Percentiles rank a stretch among this genome's conserved stretches.
phyloP scores from a whole-genome alignment of 306 rosid genomes.

The Mimosa bimucronata region DNA sequence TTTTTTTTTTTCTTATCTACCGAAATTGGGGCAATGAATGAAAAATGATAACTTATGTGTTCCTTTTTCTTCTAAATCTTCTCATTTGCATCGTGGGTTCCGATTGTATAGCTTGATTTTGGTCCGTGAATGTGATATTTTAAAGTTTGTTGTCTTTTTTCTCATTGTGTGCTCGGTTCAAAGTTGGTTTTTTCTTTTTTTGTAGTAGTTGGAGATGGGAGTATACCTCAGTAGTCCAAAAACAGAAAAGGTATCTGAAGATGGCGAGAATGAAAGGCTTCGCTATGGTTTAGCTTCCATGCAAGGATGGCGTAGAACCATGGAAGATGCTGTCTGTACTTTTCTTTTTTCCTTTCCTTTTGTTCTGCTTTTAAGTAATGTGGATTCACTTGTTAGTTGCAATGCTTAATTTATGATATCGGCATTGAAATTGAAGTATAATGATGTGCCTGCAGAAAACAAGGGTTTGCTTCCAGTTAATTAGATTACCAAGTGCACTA shows the following conservation, averaged over 20 bases:
- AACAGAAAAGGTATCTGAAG: constrained; percentile 89
- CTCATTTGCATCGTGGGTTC: background rate
- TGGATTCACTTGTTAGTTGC: background rate
- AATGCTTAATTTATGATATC: background rate
- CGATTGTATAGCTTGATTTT: no score
- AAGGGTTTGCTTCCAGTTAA: constrained; percentile 18
- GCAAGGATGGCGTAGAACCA: constrained; percentile 99
- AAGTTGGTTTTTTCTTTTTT: constrained; percentile 10
- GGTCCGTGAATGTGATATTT: no score
- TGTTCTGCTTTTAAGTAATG: background rate
- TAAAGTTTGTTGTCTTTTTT: no score
- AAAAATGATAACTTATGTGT: background rate
- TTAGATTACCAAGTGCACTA: constrained; percentile 4
- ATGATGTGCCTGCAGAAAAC: constrained; percentile 24
- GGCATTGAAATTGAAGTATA: background rate
- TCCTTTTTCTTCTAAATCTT: background rate
- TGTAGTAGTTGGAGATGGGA: constrained; percentile 66
- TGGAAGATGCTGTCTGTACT: constrained; percentile 91
- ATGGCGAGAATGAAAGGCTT: constrained; percentile 75
- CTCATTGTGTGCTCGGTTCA: constrained; percentile 10
- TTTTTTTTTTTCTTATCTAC: no score
- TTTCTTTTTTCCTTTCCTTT: background rate
- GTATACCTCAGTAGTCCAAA: constrained; percentile 85
- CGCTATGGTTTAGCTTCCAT: constrained; percentile 83
- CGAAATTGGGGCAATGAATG: background rate